Conservation (phyloP, 225 moss, liverwort and hornwort species). For the Bryum argenteum region DNA sequence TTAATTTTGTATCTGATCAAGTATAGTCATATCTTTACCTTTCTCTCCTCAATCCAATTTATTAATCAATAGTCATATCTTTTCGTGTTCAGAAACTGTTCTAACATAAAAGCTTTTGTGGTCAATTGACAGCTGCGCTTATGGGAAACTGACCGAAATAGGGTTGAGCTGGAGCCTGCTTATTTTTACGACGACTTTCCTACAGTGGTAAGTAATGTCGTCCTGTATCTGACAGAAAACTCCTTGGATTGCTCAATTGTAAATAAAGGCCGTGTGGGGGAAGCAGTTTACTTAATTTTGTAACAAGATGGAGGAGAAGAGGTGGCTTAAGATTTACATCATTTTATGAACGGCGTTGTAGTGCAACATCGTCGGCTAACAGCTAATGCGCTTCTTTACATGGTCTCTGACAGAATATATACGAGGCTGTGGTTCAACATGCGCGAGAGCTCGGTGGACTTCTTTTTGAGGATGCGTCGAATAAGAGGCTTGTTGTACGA, state of each 20-base stretch:
- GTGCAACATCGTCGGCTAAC: background rate
- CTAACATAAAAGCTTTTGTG: conserved; percentile 3
- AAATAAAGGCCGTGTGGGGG: background rate
- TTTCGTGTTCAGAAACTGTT: background rate
- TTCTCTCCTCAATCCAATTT: no score
- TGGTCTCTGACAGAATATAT: conserved; percentile 46
- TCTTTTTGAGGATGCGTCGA: conserved; percentile 66
- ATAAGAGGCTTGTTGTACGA: conserved; percentile 62
- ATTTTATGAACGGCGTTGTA: background rate
- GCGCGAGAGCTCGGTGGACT: conserved; percentile 72
- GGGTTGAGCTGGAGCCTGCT: conserved; percentile 65
- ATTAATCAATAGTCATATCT: background rate
- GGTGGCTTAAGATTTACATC: background rate
- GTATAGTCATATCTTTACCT: background rate
- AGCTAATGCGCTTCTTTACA: background rate
- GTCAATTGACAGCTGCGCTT: conserved; percentile 65
- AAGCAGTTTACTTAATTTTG: background rate
- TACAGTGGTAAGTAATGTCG: conserved; percentile 55
- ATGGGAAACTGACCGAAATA: conserved; percentile 88
- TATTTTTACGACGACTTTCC: conserved; percentile 84
- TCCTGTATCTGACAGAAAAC: background rate
- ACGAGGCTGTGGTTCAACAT: conserved; percentile 67
- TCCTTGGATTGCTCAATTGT: background rate
- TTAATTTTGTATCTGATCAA: background rate
- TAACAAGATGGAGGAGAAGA: background rate